These are phyloP conservation scores for Symbiodinium pilosum DNA, from an alignment of 73 alveolate species.

Conservation along the genomic window DNA sequence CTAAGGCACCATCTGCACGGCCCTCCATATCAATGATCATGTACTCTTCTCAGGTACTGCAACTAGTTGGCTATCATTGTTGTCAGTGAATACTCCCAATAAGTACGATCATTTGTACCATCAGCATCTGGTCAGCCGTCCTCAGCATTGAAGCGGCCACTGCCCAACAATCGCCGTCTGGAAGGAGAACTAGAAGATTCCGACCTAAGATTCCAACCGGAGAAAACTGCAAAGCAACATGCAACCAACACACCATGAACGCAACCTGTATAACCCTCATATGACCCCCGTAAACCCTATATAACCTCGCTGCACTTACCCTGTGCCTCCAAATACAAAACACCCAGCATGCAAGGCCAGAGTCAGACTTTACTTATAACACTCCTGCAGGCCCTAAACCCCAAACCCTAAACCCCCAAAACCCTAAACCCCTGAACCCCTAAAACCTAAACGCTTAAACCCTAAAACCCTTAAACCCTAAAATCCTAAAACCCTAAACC, in stretches of 20 bases:
- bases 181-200: constrained; percentile 12
- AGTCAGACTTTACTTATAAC: not conserved
- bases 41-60: not conserved
- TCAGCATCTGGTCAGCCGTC: not conserved
- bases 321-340: no score
- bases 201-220: not conserved
- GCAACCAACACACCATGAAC: not conserved
- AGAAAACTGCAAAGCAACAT: not conserved
- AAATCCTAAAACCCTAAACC: no score
- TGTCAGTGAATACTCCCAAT: not conserved
- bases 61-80: not conserved
- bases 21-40: no score
- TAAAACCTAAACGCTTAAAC: no score
- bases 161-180: constrained; percentile 43
- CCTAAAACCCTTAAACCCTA: no score
- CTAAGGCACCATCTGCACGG: not conserved
- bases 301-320: not conserved
- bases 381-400: no score
- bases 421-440: not conserved
- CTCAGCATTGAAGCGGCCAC: constrained; percentile 71
- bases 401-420: not conserved
- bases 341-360: no score
- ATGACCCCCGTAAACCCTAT: not conserved
- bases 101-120: not conserved
- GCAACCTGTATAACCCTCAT: no score